Conservation (phyloP, 1,139 yeast species). For the Protomyces gravidus region DNA sequence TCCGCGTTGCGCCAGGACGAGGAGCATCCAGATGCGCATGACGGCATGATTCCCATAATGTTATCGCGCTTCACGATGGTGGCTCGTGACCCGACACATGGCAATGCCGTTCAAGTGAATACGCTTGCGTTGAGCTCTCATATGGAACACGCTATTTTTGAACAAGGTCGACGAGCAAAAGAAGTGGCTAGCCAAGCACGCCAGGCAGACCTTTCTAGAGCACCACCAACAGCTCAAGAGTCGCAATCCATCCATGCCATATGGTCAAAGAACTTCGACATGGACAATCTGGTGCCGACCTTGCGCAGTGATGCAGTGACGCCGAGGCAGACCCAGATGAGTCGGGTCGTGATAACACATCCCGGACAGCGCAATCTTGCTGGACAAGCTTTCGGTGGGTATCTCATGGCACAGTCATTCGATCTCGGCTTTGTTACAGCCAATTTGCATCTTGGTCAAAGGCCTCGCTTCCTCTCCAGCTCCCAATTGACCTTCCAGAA, state of each 20-base stretch:
- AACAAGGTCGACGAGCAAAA: conserved; percentile 12
- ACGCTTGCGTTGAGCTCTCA: conserved; percentile 18
- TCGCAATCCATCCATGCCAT: conserved; percentile 14
- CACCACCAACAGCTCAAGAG: conserved; percentile 26
- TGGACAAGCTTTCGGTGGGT: conserved; percentile 28
- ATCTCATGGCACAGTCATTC: conserved; percentile 15
- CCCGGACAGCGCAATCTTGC: conserved; percentile 23
- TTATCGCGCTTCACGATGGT: conserved; percentile 93
- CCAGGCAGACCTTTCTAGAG: conserved; percentile 5
- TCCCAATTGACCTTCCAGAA: conserved; percentile 18
- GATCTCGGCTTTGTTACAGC: conserved; percentile 27
- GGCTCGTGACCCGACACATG: conserved; percentile 87
- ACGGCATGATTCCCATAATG: conserved; percentile 52
- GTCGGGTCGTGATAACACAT: conserved; percentile 18
- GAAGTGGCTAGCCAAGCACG: conserved; percentile 14
- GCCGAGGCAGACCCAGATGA: conserved; percentile 22
- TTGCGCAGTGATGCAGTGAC: conserved; percentile 12
- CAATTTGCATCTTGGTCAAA: conserved; percentile 14
- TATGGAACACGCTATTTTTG: conserved; percentile 22
- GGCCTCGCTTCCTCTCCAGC: conserved; percentile 24
- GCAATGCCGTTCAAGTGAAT: conserved; percentile 43
- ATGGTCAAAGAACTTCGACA: conserved; percentile 18
- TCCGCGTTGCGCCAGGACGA: conserved; percentile 42
- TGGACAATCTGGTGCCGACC: conserved; percentile 13
- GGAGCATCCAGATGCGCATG: conserved; percentile 4